Base-by-base conservation (phyloP, 1,284 basidiomycete genomes). In the Porogramme epimiltina region DNA sequence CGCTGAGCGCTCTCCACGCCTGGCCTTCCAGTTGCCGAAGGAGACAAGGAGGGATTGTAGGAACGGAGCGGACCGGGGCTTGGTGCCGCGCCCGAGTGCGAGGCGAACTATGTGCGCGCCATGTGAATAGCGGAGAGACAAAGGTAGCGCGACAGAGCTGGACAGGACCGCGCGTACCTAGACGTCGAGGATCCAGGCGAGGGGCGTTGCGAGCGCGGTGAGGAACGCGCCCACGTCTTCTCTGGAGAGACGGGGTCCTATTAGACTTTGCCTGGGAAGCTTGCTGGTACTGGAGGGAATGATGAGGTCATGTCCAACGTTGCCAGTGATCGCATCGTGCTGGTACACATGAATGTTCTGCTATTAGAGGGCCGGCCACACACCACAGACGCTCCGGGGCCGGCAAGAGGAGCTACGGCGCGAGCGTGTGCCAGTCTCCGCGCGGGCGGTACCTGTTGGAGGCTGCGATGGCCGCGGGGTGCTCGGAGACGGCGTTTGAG, bases 301-400 rank as follows among this genome's bases (percentile, higher is more conserved):
- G 55, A 68, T 63, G 36, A 68, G 58, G 8, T n/a, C n/a, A n/a
- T n/a, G n/a, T n/a, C n/a, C n/a, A n/a, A 66, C 59, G 51, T 64
- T 65, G 39, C 56, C 52, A n/a, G n/a, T n/a, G n/a, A n/a, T n/a
- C n/a, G n/a, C n/a, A n/a, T n/a, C n/a, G n/a, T n/a, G n/a, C n/a
- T n/a, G n/a, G n/a, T n/a, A n/a, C n/a, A n/a, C n/a, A n/a, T n/a
- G n/a, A n/a, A n/a, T n/a, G n/a, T n/a, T n/a, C n/a, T n/a, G n/a
- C n/a, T n/a, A n/a, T n/a, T n/a, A n/a, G n/a, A n/a, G n/a, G n/a
- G n/a, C n/a, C n/a, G n/a, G n/a, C n/a, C n/a, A n/a, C n/a, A n/a
- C n/a, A n/a, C n/a, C n/a, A n/a, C n/a, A n/a, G n/a, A n/a, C n/a
- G n/a, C n/a, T n/a, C n/a, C n/a, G n/a, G n/a, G n/a, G n/a, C n/a